Evolutionary conservation across 176 grass and related monocot species (phyloP), one percentile per base, ranked within the genome.

Genomic region (Musa schizocarpa): DNA sequence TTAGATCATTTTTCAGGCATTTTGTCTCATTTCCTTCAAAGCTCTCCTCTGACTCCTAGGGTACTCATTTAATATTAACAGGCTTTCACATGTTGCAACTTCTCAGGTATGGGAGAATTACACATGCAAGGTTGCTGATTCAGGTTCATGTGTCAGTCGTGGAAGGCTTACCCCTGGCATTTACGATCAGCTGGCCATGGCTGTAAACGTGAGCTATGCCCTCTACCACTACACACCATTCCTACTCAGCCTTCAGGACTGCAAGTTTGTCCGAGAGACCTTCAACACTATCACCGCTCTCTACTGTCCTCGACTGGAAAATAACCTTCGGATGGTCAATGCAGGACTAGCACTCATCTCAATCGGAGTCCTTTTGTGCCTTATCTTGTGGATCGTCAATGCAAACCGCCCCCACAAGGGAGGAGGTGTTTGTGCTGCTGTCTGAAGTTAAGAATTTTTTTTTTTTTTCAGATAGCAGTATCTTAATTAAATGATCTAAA

Each of bases 181-280:
- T 29, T 93, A 87, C 19, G 12, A 75, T 23, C 90, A 93, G 76
- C 78, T 98, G 3, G 84, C 82, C 19, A 49, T 83, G 24, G 88
- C 88, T 5, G 90, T 86, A 27, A 93, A 93, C 23, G 90, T 82
- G 43, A 91, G 90, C 86, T 98, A 98, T 12, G 95, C 95, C 1
- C 86, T 93, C 51, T 88, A 87, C 76, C 86, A 91, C 29, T 93
- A 93, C 13, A 82, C 84, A 1, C 95, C 95, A 0, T 69, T 93
- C 5, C 80, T 98, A 54, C 90, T 94, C 52, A 93, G 84, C 48
- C 83, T 98, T 55, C 90, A 93, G 81, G 86, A 98, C 77, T 93
- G 95, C 95, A 91, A 89, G 81, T 98, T 98, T 8, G 95, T 98
- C 12, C 88, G 88, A 0, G 82, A 80, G 56, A 91, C 90, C 8